Percentiles rank a stretch among this genome's conserved stretches.
Evolutionary conservation across 129 eudicot species (phyloP).

Genomic region (sunflower (Helianthus annuus)): HanXRQr2.0-SUNRISE NC_035446.2:8509479-8509978

Average conservation of each 20-base stretch:
- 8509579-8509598: conserved; percentile 52
- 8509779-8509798: neutral
- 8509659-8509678: conserved; percentile 38
- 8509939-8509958: conserved; percentile 14
- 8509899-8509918: conserved; percentile 10
- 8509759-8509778: neutral
- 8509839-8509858: neutral
- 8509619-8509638: conserved; percentile 44
- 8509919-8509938: neutral
- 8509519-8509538: neutral
- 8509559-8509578: conserved; percentile 41
- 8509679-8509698: conserved; percentile 48
- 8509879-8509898: too few species aligned
- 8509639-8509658: conserved; percentile 44
- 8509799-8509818: neutral
- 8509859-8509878: neutral
- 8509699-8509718: conserved; percentile 53
- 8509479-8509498: neutral
- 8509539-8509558: conserved; percentile 47
- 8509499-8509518: neutral
- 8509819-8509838: neutral
- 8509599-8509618: conserved; percentile 44
- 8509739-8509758: neutral
- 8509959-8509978: conserved; percentile 49
- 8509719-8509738: conserved; percentile 10